Base-by-base conservation (phyloP, 441 rosid species). In the Capsella rubella region DNA sequence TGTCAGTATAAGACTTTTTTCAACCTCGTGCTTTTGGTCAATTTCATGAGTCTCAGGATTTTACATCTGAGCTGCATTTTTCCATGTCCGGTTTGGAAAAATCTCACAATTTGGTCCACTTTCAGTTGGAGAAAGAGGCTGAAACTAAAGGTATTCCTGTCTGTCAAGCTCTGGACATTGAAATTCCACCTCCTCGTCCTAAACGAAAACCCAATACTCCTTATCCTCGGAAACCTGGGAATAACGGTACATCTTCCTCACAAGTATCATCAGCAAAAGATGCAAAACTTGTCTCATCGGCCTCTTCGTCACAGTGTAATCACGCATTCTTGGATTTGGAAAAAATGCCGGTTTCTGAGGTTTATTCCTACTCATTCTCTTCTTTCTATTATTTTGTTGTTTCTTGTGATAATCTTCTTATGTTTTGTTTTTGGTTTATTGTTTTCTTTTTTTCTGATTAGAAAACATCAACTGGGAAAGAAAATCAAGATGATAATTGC, bases 151-250 rank as follows among this genome's bases (percentile, higher is more conserved):
- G 99, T 27, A 78, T 90, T 83, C 90, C 97, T 6, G 76, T 86
- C 54, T 87, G 91, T 71, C 87, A 91, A 82, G 81, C 95, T 78
- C 80, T 88, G 62, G 90, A 92, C 80, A 89, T 95, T 69, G 89
- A 90, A 52, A 92, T 95, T 73, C 99, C 98, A 37, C 98, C 99
- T 85, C 99, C 99, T 68, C 97, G 99, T 60, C 99, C 98, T 39
- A 95, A 95, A 81, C 82, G 92, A 80, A 95, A 95, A 86, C 99
- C 99, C 34, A 84, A 81, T 77, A 88, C 89, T 84, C 99, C 99
- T 79, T 95, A 92, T 82, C 98, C 99, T 72, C 86, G 99, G 53
- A 95, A 92, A 82, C 88, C 76, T 4, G 84, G 91, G 64, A 64
- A 74, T 3, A 59, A 31, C 3, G 51, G 79, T 77, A 69, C 85